Percentiles rank a stretch among this genome's conserved stretches.
Conservation (phyloP, 345 rosid genomes). For the Melastoma malabathricum region DNA sequence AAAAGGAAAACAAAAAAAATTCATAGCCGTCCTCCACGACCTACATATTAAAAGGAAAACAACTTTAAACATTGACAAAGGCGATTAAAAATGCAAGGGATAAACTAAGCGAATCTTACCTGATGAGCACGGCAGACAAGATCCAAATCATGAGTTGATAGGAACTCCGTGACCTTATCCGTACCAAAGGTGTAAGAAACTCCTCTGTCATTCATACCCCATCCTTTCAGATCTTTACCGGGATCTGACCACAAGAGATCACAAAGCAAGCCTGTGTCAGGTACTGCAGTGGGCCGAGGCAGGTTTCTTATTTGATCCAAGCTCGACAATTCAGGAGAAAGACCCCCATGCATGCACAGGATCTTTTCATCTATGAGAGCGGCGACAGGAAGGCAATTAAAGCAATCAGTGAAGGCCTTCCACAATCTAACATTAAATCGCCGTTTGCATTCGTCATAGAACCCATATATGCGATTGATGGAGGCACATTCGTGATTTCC, state of each 20-base stretch:
- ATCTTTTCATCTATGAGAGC: constrained; percentile 86
- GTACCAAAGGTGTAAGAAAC: constrained; percentile 88
- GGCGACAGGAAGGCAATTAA: constrained; percentile 86
- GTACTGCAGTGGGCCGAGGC: constrained; percentile 59
- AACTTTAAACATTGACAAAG: not conserved
- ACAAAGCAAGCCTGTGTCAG: constrained; percentile 75
- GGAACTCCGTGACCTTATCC: constrained; percentile 70
- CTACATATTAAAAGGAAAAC: constrained; percentile 18
- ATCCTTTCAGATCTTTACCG: constrained; percentile 70
- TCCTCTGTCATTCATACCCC: constrained; percentile 97
- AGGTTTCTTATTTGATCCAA: constrained; percentile 72
- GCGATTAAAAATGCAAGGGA: not conserved
- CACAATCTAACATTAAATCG: constrained; percentile 88
- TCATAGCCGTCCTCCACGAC: constrained; percentile 34
- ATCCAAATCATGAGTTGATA: constrained; percentile 64
- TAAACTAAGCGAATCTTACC: constrained; percentile 25
- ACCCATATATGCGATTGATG: constrained; percentile 82
- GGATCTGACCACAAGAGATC: constrained; percentile 99
- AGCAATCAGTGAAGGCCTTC: constrained; percentile 83
- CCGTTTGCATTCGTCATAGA: constrained; percentile 88
- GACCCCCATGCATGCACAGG: constrained; percentile 96
- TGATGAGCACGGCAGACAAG: constrained; percentile 97
- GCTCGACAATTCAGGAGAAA: constrained; percentile 69
- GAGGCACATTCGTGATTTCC: constrained; percentile 96
- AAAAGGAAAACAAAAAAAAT: too few species aligned